Evolutionary conservation across 768 basidiomycete genomes (phyloP).

Genomic region (Boletellus ananiceps): DNA sequence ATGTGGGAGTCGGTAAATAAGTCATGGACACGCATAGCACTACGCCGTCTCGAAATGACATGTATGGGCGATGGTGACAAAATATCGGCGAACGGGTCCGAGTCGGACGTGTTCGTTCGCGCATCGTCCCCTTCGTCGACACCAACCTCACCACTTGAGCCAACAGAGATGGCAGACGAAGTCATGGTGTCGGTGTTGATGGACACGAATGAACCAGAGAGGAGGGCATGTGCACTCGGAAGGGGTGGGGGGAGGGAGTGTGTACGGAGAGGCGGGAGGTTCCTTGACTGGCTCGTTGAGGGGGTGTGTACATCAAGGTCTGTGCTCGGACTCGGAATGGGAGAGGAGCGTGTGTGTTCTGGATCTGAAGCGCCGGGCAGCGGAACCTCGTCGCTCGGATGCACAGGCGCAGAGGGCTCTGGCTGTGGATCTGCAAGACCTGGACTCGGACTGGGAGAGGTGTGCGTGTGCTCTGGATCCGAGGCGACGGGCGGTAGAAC

Average conservation of each 20-base stretch:
- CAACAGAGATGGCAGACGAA: background rate
- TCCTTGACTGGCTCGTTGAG: background rate
- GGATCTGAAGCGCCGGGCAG: no score
- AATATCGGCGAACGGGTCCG: conserved; percentile 16
- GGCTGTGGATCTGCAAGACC: no score
- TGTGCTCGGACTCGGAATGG: background rate
- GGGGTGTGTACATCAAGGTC: background rate
- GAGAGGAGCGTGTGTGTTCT: no score
- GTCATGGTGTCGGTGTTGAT: background rate
- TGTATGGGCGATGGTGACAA: conserved; percentile 17
- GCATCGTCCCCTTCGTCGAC: background rate
- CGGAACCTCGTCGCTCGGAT: no score
- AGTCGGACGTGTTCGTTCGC: background rate
- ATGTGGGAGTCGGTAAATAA: conserved; percentile 24
- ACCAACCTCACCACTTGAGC: background rate
- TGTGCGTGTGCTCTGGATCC: no score
- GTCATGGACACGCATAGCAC: conserved; percentile 20
- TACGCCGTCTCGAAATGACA: conserved; percentile 11
- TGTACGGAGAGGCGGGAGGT: conserved; percentile 4
- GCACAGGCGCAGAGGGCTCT: no score
- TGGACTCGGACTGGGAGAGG: background rate
- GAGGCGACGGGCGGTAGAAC: no score
- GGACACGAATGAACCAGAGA: background rate
- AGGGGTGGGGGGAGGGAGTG: conserved; percentile 9
- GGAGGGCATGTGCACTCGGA: conserved; percentile 1